Base-by-base conservation (phyloP, 2,329 filamentous ascomycete species). In the Aureobasidium sp. region DNA sequence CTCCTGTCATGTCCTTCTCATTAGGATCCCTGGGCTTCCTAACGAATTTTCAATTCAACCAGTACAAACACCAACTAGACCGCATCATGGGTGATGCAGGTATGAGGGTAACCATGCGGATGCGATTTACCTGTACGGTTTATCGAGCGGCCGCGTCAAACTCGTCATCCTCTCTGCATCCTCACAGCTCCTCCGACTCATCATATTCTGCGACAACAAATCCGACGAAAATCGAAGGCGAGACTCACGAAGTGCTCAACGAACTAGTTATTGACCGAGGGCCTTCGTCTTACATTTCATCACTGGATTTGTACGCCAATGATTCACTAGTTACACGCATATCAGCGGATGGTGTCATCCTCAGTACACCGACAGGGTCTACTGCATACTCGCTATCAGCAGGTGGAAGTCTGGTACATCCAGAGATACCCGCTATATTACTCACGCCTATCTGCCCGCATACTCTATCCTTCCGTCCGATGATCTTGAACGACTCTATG, bases 91-190 rank as follows among this genome's bases (percentile, higher is more conserved):
- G 91, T 64, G 90, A 95, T 29, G 85, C 89, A 1, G 94, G 94
- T 62, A 97, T 99, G 93, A 88, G 93, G 60, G 93, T 97, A 64
- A 97, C 96, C 71, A 81, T 99, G 68, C 91, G 94, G 67, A 99
- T 99, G 94, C 89, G 94, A 65, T 99, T 99, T 75, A 99, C 94
- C 17, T 97, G 93, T 78, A 97, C 94, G 0, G 92, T 99, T 9
- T 97, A 93, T 78, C 88, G 93, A 48, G 85, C 83, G 34, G 55
- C 62, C 9, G 70, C 73, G 62, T 72, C 73, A 55, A 69, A 73
- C 42, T 41, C 64, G 17, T 65, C 67, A 13, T 67, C 67, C 7
- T 67, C 70, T 48, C 68, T 68, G 1, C 67, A 67, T 23, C 26
- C 44, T 39, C 39, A 48, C 13, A 57, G n/a, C 48, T 17, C 41